A percentile compares a stretch with the other conserved stretches of the same genome.
Conservation (phyloP, 768 basidiomycete species). For the Termitomyces sp. region DNA sequence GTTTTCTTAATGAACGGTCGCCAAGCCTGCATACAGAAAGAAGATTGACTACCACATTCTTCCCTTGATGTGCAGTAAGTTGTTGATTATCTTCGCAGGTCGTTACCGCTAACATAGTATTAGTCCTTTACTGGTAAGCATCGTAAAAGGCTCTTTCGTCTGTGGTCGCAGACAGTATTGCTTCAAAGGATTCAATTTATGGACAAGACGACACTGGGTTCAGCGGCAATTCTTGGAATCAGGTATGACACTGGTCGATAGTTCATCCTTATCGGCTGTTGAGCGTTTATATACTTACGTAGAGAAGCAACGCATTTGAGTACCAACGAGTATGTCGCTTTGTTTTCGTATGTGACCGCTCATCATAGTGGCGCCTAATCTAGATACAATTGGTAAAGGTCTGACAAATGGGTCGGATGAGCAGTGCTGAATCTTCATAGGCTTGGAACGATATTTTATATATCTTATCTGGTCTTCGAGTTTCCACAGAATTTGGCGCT, state of each 20-base stretch:
- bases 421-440: conserved; percentile 23
- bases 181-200: conserved; percentile 64
- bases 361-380: background rate
- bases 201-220: conserved; percentile 71
- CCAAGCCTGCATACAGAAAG: conserved; percentile 21
- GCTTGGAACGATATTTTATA: conserved; percentile 73
- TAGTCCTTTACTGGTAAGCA: conserved; percentile 52
- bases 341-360: background rate
- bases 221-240: conserved; percentile 66
- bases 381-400: conserved; percentile 56
- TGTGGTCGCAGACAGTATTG: background rate
- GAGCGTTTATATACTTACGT: background rate
- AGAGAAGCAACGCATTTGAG: conserved; percentile 58
- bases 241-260: conserved; percentile 24
- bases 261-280: background rate
- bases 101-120: background rate
- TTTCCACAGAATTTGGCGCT: conserved; percentile 71
- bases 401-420: background rate
- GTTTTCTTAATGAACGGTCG: background rate
- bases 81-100: background rate
- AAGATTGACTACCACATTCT: conserved; percentile 68
- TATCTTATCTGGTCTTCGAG: conserved; percentile 66
- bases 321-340: conserved; percentile 49
- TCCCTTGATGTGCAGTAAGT: conserved; percentile 66
- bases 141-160: no score